phyloP scores from a whole-genome alignment of 805 yeast genomes.

The Brettanomyces naardenensis region DNA sequence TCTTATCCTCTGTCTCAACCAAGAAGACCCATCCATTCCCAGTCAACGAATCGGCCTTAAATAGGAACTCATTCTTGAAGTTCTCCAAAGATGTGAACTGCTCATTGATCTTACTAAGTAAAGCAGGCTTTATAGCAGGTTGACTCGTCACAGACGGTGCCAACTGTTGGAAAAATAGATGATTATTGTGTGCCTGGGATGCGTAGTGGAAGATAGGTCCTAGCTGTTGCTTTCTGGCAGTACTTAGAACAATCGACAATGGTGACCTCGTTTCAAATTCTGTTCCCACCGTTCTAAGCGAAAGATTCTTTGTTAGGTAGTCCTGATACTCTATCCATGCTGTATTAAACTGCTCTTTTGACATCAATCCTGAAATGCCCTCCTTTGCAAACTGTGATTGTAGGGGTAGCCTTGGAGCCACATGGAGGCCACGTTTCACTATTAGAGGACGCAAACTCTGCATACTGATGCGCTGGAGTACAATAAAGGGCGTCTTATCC shows the following conservation, averaged over 20 bases:
- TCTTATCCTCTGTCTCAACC: conserved; percentile 57
- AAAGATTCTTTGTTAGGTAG: conserved; percentile 49
- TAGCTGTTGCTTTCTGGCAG: conserved; percentile 58
- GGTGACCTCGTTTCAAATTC: conserved; percentile 71
- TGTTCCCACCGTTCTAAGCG: conserved; percentile 67
- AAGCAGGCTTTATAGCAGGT: conserved; percentile 17
- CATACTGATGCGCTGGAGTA: neutral
- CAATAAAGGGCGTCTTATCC: too few species aligned
- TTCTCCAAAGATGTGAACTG: conserved; percentile 39
- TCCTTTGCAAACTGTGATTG: conserved; percentile 29
- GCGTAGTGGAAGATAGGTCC: conserved; percentile 80
- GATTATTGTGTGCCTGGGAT: conserved; percentile 88
- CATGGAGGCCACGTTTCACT: conserved; percentile 38
- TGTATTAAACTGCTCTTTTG: conserved; percentile 54
- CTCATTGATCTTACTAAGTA: conserved; percentile 26
- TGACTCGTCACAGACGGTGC: conserved; percentile 14
- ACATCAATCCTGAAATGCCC: conserved; percentile 62
- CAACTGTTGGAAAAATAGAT: conserved; percentile 70
- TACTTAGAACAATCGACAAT: conserved; percentile 56
- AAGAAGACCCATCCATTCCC: conserved; percentile 75
- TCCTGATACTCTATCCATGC: conserved; percentile 83
- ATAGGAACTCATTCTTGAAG: conserved; percentile 41
- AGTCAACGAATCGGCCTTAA: conserved; percentile 41
- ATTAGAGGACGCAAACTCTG: neutral
- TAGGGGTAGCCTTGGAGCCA: conserved; percentile 49